These are phyloP conservation scores for Lenzites betulinus DNA, from an alignment of 768 basidiomycete genomes.

Conservation along the genomic window DNA sequence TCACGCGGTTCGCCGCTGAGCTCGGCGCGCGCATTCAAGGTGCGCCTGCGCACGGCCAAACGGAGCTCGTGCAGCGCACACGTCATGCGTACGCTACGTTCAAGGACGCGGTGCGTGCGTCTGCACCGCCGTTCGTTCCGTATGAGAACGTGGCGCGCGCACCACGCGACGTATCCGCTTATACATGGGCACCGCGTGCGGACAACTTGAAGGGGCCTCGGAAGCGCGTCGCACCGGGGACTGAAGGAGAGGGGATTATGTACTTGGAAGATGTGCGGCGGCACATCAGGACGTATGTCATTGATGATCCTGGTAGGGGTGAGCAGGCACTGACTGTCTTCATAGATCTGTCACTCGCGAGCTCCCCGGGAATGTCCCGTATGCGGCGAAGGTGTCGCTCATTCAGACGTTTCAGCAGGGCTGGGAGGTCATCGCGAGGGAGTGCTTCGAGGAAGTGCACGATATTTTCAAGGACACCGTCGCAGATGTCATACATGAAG, in stretches of 20 bases:
- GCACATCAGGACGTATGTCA: conserved; percentile 4
- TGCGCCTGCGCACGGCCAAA: conserved; percentile 23
- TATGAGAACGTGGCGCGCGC: conserved; percentile 26
- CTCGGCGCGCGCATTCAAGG: conserved; percentile 15
- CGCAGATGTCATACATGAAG: conserved; percentile 12
- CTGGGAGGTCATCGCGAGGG: conserved; percentile 24
- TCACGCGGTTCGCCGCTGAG: conserved; percentile 15
- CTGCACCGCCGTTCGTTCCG: conserved; percentile 46
- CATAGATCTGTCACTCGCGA: conserved; percentile 49
- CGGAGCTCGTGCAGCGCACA: conserved; percentile 40
- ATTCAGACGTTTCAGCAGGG: conserved; percentile 18
- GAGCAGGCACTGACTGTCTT: background rate
- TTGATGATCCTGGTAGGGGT: too few species aligned
- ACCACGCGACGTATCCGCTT: background rate
- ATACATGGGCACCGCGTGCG: background rate
- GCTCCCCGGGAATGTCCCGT: conserved; percentile 64
- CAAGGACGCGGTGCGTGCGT: conserved; percentile 38
- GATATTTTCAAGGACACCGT: conserved; percentile 19
- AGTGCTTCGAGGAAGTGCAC: conserved; percentile 23
- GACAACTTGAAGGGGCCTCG: background rate
- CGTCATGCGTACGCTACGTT: conserved; percentile 36
- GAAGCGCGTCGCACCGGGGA: conserved; percentile 8
- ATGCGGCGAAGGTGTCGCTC: conserved; percentile 31
- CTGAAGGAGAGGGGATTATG: conserved; percentile 29
- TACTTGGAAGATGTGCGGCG: conserved; percentile 2